phyloP scores from a whole-genome alignment of 441 rosid genomes.

The Hypseocharis bilobata region DNA sequence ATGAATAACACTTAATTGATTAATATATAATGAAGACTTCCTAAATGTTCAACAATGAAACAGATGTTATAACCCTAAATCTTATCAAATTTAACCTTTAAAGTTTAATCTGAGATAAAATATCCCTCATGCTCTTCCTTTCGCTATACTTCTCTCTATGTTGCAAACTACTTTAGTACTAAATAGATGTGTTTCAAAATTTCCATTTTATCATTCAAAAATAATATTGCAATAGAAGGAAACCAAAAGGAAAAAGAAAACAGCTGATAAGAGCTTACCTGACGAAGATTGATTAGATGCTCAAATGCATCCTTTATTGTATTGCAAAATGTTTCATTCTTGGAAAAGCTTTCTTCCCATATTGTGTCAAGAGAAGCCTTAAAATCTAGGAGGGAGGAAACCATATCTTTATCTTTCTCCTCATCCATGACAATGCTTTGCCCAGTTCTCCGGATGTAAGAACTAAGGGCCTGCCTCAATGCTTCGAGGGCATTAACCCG shows the following conservation, averaged over 20 bases:
- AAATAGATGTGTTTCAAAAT: background rate
- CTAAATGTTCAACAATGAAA: background rate
- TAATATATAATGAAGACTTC: background rate
- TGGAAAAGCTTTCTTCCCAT: conserved; percentile 88
- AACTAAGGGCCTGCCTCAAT: conserved; percentile 70
- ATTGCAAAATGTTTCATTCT: conserved; percentile 79
- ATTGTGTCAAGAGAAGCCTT: conserved; percentile 77
- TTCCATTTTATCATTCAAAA: background rate
- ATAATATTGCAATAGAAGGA: background rate
- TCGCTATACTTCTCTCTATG: background rate
- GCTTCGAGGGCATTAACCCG: conserved; percentile 83
- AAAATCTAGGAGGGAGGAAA: conserved; percentile 67
- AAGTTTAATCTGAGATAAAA: background rate
- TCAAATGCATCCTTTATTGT: conserved; percentile 93
- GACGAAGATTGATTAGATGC: conserved; percentile 89
- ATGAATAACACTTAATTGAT: background rate
- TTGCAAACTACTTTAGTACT: background rate
- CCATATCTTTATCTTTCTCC: conserved; percentile 98
- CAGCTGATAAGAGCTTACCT: conserved; percentile 38
- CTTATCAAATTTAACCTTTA: background rate
- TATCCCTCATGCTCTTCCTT: background rate
- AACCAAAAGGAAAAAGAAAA: conserved; percentile 9
- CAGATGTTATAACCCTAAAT: background rate
- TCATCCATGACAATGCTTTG: conserved; percentile 84
- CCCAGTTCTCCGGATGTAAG: conserved; percentile 73